These are phyloP conservation scores for Acephala macrosclerotiorum DNA, from an alignment of 2,329 filamentous ascomycete species.

Conservation along the genomic window DNA sequence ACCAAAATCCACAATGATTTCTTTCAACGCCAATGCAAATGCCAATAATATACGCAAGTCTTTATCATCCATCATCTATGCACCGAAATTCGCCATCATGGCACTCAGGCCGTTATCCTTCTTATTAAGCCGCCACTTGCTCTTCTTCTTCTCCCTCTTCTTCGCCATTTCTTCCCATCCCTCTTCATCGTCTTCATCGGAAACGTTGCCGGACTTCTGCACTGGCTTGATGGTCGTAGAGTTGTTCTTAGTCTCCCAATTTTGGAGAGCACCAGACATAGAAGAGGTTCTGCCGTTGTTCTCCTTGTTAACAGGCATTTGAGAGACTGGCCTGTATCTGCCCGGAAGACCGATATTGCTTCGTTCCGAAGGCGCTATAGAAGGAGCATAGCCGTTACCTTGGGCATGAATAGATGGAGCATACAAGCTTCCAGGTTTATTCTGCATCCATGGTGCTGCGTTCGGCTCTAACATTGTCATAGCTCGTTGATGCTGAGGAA, in stretches of 20 bases:
- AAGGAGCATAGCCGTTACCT: conserved; percentile 75
- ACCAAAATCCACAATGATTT: conserved; percentile 30
- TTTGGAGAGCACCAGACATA: conserved; percentile 41
- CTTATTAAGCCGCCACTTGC: conserved; percentile 70
- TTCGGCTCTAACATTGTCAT: conserved; percentile 86
- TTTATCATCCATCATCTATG: conserved; percentile 26
- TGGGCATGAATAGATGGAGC: conserved; percentile 56
- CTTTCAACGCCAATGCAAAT: conserved; percentile 40
- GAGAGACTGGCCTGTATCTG: conserved; percentile 89
- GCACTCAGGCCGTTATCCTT: conserved; percentile 42
- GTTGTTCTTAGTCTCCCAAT: conserved; percentile 47
- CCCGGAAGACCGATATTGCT: conserved; percentile 92
- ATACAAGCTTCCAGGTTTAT: conserved; percentile 49
- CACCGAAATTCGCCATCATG: conserved; percentile 39
- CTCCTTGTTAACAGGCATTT: conserved; percentile 52
- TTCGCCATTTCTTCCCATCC: conserved; percentile 76
- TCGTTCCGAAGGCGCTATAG: conserved; percentile 93
- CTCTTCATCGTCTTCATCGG: conserved; percentile 70
- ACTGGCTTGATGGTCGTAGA: conserved; percentile 50
- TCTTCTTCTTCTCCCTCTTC: conserved; percentile 72
- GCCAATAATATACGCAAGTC: conserved; percentile 23
- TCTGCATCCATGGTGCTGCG: conserved; percentile 64
- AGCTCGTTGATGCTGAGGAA: conserved; percentile 56
- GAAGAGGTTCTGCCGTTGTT: conserved; percentile 44
- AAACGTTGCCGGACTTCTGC: conserved; percentile 51